These are phyloP conservation scores for Naganishia cerealis DNA, from an alignment of 1,284 basidiomycete species.

Conservation along the genomic window DNA sequence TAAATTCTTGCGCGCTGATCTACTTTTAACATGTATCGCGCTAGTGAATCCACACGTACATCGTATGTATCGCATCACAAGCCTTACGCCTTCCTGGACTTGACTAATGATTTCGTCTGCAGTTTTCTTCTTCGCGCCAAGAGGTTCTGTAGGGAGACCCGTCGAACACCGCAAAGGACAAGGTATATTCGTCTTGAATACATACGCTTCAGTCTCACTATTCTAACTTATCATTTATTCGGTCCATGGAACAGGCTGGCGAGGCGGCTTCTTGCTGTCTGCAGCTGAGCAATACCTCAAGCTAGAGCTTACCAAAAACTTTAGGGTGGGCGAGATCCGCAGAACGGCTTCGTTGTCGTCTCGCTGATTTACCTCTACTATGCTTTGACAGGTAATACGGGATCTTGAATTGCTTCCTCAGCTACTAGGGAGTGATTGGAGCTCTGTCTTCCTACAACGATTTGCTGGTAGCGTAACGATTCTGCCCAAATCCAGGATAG, in stretches of 20 bases:
- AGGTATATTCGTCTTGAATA: conserved; percentile 57
- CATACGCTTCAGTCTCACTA: neutral
- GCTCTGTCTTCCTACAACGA: conserved; percentile 81
- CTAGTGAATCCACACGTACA: conserved; percentile 97
- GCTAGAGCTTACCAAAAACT: conserved; percentile 90
- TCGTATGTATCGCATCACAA: conserved; percentile 33
- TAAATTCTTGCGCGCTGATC: neutral
- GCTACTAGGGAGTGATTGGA: conserved; percentile 89
- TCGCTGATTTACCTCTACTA: conserved; percentile 21
- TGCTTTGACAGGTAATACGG: conserved; percentile 67
- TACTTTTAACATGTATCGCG: conserved; percentile 65
- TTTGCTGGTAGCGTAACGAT: conserved; percentile 60
- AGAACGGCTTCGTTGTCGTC: neutral
- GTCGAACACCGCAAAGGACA: conserved; percentile 89
- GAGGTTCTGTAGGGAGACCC: conserved; percentile 88
- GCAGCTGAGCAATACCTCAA: conserved; percentile 91
- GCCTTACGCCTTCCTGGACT: neutral
- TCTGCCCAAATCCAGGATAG: conserved; percentile 77
- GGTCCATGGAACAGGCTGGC: conserved; percentile 66
- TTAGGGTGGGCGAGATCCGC: conserved; percentile 62
- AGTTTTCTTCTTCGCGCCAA: conserved; percentile 92
- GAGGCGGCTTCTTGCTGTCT: conserved; percentile 90
- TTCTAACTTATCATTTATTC: neutral
- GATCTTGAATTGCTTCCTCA: conserved; percentile 87
- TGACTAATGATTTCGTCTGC: neutral